Conservation (phyloP, 2,329 filamentous ascomycete species). For the Scytalidium sp. region DNA sequence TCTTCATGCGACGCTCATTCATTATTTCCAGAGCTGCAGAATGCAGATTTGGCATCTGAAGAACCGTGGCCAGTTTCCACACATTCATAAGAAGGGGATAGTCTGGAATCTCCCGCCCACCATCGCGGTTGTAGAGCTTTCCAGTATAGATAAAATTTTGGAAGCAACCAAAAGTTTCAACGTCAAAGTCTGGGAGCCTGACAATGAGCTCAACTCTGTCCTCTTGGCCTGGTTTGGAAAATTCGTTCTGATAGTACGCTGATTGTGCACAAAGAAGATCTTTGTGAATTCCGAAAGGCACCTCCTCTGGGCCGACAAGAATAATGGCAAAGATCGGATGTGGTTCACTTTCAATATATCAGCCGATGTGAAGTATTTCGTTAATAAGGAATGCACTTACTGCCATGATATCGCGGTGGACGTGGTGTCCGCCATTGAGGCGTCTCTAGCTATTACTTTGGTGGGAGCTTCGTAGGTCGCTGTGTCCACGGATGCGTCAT, state of each 20-base stretch:
- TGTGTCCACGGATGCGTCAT: background rate
- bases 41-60: slow-evolving; percentile 23
- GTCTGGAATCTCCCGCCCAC: slow-evolving; percentile 17
- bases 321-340: slow-evolving; percentile 26
- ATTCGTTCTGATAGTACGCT: slow-evolving; percentile 22
- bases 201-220: slow-evolving; percentile 21
- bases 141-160: slow-evolving; percentile 27
- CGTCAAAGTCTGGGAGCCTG: slow-evolving; percentile 19
- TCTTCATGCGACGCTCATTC: slow-evolving; percentile 51
- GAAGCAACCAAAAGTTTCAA: slow-evolving; percentile 24
- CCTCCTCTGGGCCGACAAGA: slow-evolving; percentile 23
- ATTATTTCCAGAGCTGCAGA: slow-evolving; percentile 47
- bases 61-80: slow-evolving; percentile 25
- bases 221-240: slow-evolving; percentile 11
- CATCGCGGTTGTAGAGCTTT: slow-evolving; percentile 20
- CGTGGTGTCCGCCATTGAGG: slow-evolving; percentile 8
- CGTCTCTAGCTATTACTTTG: background rate
- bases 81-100: slow-evolving; percentile 23
- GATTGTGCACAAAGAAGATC: slow-evolving; percentile 25
- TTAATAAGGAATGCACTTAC: slow-evolving; percentile 13
- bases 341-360: slow-evolving; percentile 14
- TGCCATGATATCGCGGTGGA: slow-evolving; percentile 24
- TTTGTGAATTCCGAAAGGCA: slow-evolving; percentile 26
- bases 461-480: background rate
- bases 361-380: background rate